These are phyloP conservation scores for Penicillium cosmopolitanum DNA, from an alignment of 495 filamentous ascomycete genomes.

Conservation along the genomic window DNA sequence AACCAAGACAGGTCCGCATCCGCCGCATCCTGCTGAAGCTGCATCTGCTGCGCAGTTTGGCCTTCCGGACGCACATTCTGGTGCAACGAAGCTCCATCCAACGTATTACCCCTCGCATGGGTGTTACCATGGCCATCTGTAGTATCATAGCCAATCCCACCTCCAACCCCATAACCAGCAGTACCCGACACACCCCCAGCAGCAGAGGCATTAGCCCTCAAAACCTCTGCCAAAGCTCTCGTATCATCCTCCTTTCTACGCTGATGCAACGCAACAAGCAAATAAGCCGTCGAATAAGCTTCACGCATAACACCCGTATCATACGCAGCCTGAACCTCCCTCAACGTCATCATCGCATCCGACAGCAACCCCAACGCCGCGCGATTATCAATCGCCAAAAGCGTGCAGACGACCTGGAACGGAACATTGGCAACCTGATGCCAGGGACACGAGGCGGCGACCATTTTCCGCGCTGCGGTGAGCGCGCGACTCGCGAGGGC, in stretches of 20 bases:
- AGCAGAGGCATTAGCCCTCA: constrained; percentile 37
- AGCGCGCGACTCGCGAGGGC: constrained; percentile 37
- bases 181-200: constrained; percentile 19
- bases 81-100: neutral
- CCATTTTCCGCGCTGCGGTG: constrained; percentile 44
- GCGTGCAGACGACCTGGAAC: constrained; percentile 58
- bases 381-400: constrained; percentile 55
- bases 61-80: constrained; percentile 5
- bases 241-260: constrained; percentile 49
- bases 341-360: constrained; percentile 55
- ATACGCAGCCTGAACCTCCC: constrained; percentile 47
- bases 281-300: constrained; percentile 55
- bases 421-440: constrained; percentile 58
- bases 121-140: neutral
- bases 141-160: neutral
- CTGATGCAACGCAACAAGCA: constrained; percentile 51
- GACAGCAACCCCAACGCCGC: constrained; percentile 49
- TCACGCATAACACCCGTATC: constrained; percentile 53
- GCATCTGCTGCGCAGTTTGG: neutral
- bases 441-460: constrained; percentile 48
- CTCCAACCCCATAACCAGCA: neutral
- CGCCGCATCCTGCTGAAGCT: constrained; percentile 11
- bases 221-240: constrained; percentile 35
- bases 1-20: constrained; percentile 46
- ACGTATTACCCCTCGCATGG: neutral